These are phyloP conservation scores for Avena sativa DNA, from an alignment of 176 grass and related monocot species.

Conservation along the genomic window DNA sequence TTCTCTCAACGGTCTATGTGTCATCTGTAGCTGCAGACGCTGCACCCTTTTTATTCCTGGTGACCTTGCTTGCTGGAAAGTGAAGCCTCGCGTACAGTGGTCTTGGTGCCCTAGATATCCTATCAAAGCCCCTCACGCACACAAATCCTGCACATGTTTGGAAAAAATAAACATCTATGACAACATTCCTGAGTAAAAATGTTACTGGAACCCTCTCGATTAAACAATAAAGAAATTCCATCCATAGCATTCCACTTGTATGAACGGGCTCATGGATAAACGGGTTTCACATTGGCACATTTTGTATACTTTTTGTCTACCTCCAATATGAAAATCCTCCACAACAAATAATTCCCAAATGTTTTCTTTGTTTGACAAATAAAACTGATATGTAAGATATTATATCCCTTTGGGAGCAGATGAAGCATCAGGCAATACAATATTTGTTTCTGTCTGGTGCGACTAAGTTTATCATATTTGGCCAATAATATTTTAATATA, in stretches of 20 bases:
- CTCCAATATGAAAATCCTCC: conserved; percentile 3
- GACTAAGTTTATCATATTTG: neutral
- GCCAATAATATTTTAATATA: neutral
- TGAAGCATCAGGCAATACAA: neutral
- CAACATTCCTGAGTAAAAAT: neutral
- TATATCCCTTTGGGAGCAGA: neutral
- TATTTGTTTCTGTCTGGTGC: neutral
- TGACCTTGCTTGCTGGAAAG: conserved; percentile 61
- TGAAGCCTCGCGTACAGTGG: conserved; percentile 69
- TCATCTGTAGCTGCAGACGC: conserved; percentile 39
- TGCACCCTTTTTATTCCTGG: conserved; percentile 42
- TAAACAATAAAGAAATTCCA: neutral
- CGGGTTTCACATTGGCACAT: neutral
- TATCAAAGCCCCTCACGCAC: conserved; percentile 70
- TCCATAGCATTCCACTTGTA: conserved; percentile 3
- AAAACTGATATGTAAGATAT: neutral
- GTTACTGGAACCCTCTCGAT: neutral
- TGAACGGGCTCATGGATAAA: neutral
- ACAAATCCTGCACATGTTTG: conserved; percentile 58
- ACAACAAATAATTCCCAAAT: neutral
- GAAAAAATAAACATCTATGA: neutral
- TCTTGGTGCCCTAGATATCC: conserved; percentile 57
- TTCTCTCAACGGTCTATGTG: neutral
- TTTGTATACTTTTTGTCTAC: conserved; percentile 8
- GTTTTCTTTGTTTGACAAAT: neutral